These are phyloP conservation scores for Penicillium pancosmium DNA, from an alignment of 495 filamentous ascomycete genomes.

Conservation along the genomic window DNA sequence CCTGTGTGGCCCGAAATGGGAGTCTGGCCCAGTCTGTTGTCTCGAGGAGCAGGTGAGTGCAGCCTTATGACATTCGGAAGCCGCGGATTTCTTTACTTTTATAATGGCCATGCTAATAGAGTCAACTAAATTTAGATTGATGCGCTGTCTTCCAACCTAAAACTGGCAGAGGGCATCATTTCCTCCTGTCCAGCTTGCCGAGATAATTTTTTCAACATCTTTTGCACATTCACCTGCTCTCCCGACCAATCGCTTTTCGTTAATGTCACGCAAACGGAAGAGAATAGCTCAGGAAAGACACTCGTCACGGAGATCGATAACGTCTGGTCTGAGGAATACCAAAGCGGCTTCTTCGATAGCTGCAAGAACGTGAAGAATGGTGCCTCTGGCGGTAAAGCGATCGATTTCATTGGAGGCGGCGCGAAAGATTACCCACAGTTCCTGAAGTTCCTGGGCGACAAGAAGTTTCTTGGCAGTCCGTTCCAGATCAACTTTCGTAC, in stretches of 20 bases:
- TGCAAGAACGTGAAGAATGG: conserved; percentile 99
- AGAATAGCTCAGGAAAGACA: conserved; percentile 64
- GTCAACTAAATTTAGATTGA: conserved; percentile 58
- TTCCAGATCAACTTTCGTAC: conserved; percentile 95
- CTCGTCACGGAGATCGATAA: conserved; percentile 89
- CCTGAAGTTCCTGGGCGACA: conserved; percentile 87
- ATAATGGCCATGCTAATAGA: neutral
- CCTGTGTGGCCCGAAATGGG: conserved; percentile 87
- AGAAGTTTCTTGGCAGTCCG: conserved; percentile 85
- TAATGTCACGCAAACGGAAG: conserved; percentile 80
- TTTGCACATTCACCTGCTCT: conserved; percentile 97
- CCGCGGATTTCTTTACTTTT: neutral
- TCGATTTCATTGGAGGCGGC: conserved; percentile 92
- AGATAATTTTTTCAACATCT: conserved; percentile 96
- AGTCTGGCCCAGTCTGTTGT: conserved; percentile 81
- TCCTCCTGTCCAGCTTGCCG: conserved; percentile 93
- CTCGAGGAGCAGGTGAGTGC: conserved; percentile 69
- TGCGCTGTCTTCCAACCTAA: conserved; percentile 75
- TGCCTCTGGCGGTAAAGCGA: conserved; percentile 85
- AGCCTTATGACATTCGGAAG: neutral
- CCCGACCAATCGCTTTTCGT: conserved; percentile 94
- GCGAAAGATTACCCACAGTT: conserved; percentile 87
- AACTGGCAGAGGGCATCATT: conserved; percentile 86
- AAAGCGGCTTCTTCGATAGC: conserved; percentile 88
- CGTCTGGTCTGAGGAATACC: conserved; percentile 83